These are phyloP conservation scores for Pugionium dolabratum DNA, from an alignment of 345 rosid species.

Conservation along the genomic window DNA sequence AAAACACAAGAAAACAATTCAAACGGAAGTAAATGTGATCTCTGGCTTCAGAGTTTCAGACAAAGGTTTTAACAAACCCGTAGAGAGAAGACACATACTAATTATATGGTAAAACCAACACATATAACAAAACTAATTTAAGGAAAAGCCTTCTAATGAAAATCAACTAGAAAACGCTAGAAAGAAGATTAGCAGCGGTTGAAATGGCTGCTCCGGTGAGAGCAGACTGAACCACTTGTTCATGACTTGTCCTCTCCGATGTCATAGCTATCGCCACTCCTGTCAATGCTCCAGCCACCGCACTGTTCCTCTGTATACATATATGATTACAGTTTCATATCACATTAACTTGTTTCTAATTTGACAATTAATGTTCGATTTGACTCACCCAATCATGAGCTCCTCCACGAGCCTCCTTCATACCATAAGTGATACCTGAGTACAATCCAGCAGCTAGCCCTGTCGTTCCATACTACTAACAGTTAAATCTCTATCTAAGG, in stretches of 20 bases:
- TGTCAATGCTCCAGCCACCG: conserved; percentile 89
- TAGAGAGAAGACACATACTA: background rate
- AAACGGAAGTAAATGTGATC: background rate
- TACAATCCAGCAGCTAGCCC: conserved; percentile 89
- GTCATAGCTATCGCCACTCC: conserved; percentile 79
- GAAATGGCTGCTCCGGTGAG: conserved; percentile 93
- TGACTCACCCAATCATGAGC: conserved; percentile 83
- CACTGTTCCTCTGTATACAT: conserved; percentile 72
- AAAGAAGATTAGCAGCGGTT: conserved; percentile 79
- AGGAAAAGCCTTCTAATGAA: conserved; percentile 1
- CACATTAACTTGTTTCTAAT: too few species aligned
- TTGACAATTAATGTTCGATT: background rate
- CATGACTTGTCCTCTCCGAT: conserved; percentile 62
- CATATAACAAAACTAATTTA: background rate
- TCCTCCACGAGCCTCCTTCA: conserved; percentile 81
- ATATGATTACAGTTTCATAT: background rate
- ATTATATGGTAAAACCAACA: conserved; percentile 12
- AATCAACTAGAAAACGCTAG: conserved; percentile 55
- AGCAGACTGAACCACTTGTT: conserved; percentile 81
- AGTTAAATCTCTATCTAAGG: background rate
- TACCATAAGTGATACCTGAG: conserved; percentile 86
- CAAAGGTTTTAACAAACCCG: background rate
- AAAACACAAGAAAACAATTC: background rate
- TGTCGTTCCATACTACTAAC: conserved; percentile 26
- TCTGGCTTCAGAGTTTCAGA: conserved; percentile 13